Evolutionary conservation across 2,329 filamentous ascomycete genomes (phyloP), one percentile per base, ranked within the genome.

Genomic region (Orbilia quercus): DNA sequence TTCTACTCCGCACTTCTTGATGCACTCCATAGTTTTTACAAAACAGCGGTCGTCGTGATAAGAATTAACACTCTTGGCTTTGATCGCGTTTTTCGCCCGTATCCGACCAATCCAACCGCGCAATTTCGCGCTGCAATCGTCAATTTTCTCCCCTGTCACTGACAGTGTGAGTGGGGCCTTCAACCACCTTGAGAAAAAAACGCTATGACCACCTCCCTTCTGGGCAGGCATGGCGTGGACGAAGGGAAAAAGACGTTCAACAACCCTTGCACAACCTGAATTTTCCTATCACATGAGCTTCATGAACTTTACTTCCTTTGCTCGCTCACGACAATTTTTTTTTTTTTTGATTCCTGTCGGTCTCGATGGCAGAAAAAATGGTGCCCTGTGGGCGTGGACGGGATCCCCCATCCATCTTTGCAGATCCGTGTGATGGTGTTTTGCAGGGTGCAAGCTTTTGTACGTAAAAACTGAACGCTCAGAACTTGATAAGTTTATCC

Each of bases 271-370:
- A 51, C 59, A 54, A 65, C 67, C 45, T 72, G 47, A 44, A 65
- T 54, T 65, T 72, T 72, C 53, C 67, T 50, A 65, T 72, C 67
- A 72, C 67, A 72, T 72, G 67, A 72, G 54, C 59, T 65, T 65
- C 42, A 48, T 25, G 25, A 31, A 51, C 47, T 48, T 55, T 51
- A 9, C n/a, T n/a, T n/a, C n/a, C n/a, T n/a, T n/a, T n/a, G n/a
- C n/a, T n/a, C n/a, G n/a, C n/a, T n/a, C n/a, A n/a, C n/a, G n/a
- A n/a, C n/a, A n/a, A n/a, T n/a, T n/a, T n/a, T n/a, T n/a, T n/a
- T n/a, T n/a, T 34, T 34, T 34, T 12, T 34, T 34, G 31, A 34
- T 6, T 14, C 44, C 16, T 48, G 44, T 23, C 44, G 22, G 3
- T 23, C 16, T 14, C 16, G 16, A 7, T 34, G 12, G 6, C 31